phyloP scores from a whole-genome alignment of 192 early-diverging fungal species.

The Spizellomyces punctatus region DNA sequence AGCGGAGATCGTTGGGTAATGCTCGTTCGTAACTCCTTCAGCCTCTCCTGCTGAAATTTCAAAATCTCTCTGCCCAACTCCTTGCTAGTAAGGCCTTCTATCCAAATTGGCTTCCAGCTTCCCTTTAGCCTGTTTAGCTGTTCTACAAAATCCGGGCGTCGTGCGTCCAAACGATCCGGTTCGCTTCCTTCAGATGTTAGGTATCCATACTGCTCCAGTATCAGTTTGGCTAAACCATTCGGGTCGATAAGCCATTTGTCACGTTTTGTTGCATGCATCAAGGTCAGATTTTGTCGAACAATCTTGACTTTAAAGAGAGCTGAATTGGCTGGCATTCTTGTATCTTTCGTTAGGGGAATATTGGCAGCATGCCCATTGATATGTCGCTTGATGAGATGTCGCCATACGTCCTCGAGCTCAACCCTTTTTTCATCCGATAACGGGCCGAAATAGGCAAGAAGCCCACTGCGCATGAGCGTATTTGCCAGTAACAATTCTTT shows the following conservation, averaged over 20 bases:
- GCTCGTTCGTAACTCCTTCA: not conserved
- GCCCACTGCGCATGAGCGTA: not conserved
- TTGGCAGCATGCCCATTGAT: not conserved
- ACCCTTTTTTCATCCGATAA: not conserved
- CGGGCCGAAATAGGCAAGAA: not conserved
- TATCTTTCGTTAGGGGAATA: not conserved
- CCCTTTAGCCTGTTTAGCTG: not conserved
- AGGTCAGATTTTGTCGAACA: not conserved
- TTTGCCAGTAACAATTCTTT: conserved; percentile 4
- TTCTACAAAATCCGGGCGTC: not conserved
- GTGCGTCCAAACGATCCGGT: not conserved
- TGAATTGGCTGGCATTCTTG: not conserved
- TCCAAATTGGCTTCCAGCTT: not conserved
- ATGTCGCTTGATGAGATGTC: not conserved
- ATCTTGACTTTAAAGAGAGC: not conserved
- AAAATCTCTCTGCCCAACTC: not conserved
- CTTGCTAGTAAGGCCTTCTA: not conserved
- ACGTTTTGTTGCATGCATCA: not conserved
- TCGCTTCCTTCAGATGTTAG: not conserved
- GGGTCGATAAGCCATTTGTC: conserved; percentile 5
- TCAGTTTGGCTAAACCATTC: not conserved
- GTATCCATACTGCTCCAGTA: not conserved
- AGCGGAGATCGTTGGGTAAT: not conserved
- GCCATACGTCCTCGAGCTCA: not conserved
- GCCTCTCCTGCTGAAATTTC: not conserved